Evolutionary conservation across 2,329 filamentous ascomycete species (phyloP).

Genomic region (Neofusicoccum ribis): DNA sequence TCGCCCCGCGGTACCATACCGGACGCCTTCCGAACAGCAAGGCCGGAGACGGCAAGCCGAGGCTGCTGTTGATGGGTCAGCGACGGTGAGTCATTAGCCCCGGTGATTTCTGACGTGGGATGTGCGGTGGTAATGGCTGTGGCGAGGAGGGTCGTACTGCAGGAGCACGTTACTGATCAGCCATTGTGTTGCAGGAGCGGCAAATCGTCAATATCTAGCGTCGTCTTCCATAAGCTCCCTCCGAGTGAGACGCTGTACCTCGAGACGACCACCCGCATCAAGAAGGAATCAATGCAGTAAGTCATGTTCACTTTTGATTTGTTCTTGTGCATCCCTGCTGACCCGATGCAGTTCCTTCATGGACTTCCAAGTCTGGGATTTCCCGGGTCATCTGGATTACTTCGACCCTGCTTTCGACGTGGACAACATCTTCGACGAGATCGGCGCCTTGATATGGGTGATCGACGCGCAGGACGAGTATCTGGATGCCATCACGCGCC

Average conservation of each 20-base stretch:
- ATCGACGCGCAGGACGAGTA: constrained; percentile 99
- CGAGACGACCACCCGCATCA: constrained; percentile 90
- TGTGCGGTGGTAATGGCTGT: neutral
- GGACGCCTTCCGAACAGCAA: constrained; percentile 50
- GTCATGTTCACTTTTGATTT: constrained; percentile 35
- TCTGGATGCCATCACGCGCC: constrained; percentile 80
- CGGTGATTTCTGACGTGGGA: constrained; percentile 5
- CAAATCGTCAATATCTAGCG: constrained; percentile 97
- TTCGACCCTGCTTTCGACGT: constrained; percentile 87
- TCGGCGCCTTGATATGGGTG: constrained; percentile 95
- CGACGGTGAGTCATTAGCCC: constrained; percentile 64
- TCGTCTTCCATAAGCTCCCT: constrained; percentile 98
- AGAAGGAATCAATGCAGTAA: constrained; percentile 93
- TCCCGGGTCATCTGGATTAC: constrained; percentile 92
- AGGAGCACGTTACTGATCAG: constrained; percentile 9
- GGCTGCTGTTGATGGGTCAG: constrained; percentile 91
- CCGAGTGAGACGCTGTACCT: constrained; percentile 94
- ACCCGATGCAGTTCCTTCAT: constrained; percentile 78
- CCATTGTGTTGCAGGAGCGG: constrained; percentile 69
- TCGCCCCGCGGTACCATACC: constrained; percentile 42
- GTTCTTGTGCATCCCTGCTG: neutral
- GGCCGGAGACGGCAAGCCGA: constrained; percentile 68
- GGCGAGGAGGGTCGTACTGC: constrained; percentile 2
- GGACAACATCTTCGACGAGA: constrained; percentile 89
- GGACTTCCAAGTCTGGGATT: constrained; percentile 98